Base-by-base conservation (phyloP, 495 filamentous ascomycete species). In the Aspergillus taichungensis region DNA sequence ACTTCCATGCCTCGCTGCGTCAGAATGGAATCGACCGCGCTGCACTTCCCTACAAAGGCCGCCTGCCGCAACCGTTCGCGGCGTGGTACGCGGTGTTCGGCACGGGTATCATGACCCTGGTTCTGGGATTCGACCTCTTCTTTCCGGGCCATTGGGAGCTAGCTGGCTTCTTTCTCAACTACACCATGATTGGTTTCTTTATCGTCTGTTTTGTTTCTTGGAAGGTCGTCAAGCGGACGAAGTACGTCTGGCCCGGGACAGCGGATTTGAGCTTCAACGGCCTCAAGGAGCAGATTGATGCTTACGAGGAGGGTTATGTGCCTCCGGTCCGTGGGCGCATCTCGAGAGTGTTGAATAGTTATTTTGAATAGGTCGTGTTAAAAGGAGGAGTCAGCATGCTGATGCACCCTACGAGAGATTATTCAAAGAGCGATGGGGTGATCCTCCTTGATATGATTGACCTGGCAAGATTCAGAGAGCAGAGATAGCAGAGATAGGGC, bases 241-340 rank as follows among this genome's bases (percentile, higher is more conserved):
- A 54, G 40, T 63, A 71, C 42, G 57, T 79, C 6, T 37, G 51
- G 7, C 57, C 75, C 3, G 45, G 51, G 1, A 52, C 58, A 13
- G 59, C 65, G 29, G 77, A 82, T 47, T 24, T 65, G 8, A 13
- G 46, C 14, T 32, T 63, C 7, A 47, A 49, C 12, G 47, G 36
- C 1, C 29, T 53, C 43, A 59, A 82, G 39, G 75, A 69, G 5
- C 73, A 80, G 50, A 78, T 87, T 50, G 83, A 83, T 40, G 70
- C 77, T 35, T 87, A 87, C 53, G 75, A 79, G 41, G 40, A 33
- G 12, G n/a, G 7, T 37, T 9, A n/a, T n/a, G 11, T 37, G 18
- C 58, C 34, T 10, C 18, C 6, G 18, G 7, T 37, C 4, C 11
- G 12, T 37, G 18, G 18, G 12, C 8, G n/a, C 14, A 18, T 39